Evolutionary conservation across 208 protist genomes (phyloP), one percentile per base, ranked within the genome.

Genomic region (Sergeia podlipaevii): DNA sequence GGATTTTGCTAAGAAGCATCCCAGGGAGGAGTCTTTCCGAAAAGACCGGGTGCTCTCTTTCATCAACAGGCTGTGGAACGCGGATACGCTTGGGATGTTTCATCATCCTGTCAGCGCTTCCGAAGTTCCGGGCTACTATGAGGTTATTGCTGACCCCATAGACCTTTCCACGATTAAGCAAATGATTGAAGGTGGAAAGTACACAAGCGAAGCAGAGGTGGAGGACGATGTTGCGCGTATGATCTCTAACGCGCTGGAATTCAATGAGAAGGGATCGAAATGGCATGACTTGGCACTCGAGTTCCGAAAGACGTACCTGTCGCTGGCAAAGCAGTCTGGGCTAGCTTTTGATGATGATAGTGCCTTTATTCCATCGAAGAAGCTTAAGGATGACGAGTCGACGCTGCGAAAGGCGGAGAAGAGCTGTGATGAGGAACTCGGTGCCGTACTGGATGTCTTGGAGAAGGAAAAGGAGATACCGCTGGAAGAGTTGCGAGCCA

Each of bases 191-290:
- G 42, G 58, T 46, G 76, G 56, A 24, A 69, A 57, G 57, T 95
- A 95, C 73, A 57, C 7, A 13, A 46, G 29, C 4, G 85, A 95
- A 60, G 56, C 63, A 0, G 82, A 87, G 24, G 72, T 95, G 33
- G 73, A 91, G 61, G 77, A 77, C 23, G 89, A 89, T 42, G 85
- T 91, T 5, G 82, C 75, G 0, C 75, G 80, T 3, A 95, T 95
- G 89, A 79, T 95, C 33, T 58, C 85, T 17, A 95, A 95, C 58
- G 89, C 89, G 8, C 49, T 95, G 24, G 74, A 90, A 37, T 95
- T 86, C 71, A 95, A 95, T 58, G 63, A 75, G 8, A 85, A 78
- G 33, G 80, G 74, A 36, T 75, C 68, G 8, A 63, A 45, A 41
- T 93, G 74, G 75, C 66, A 90, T 45, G 45, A 61, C 15, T 65